Evolutionary conservation across 176 grass and related monocot species (phyloP).

Genomic region (Phyllostachys edulis): DNA sequence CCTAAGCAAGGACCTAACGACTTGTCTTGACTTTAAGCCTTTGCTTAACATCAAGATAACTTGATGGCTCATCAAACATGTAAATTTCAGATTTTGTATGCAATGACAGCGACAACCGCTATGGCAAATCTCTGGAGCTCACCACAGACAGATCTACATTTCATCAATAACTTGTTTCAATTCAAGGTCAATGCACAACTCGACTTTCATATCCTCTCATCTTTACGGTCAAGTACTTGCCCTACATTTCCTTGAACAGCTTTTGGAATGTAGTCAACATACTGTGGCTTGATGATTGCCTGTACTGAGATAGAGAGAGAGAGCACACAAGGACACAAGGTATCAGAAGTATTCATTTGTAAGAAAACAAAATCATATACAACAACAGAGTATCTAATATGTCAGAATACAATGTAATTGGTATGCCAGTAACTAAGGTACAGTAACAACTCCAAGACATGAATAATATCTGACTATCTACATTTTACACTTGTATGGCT

Average conservation of each 20-base stretch:
- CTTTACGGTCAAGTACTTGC: constrained; percentile 68
- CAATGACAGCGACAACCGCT: constrained; percentile 75
- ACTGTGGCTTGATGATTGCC: constrained; percentile 96
- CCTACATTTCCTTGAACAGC: constrained; percentile 83
- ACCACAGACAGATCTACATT: constrained; percentile 83
- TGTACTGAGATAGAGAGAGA: constrained; percentile 27
- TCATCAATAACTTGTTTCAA: constrained; percentile 86
- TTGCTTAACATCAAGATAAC: constrained; percentile 92
- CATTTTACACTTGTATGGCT: not conserved
- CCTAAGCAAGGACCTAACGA: constrained; percentile 70
- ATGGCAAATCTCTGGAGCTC: constrained; percentile 96
- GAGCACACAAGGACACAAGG: not conserved
- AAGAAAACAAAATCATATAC: not conserved
- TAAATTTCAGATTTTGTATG: constrained; percentile 79
- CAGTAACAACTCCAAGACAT: not conserved
- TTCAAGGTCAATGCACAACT: constrained; percentile 75
- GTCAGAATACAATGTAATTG: not conserved
- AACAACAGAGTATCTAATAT: not conserved
- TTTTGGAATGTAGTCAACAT: constrained; percentile 92
- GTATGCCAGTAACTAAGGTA: constrained; percentile 1
- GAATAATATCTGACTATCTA: not conserved
- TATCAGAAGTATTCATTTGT: constrained; percentile 24
- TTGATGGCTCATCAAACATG: constrained; percentile 91
- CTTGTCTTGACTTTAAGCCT: constrained; percentile 89
- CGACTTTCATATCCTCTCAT: constrained; percentile 76